Evolutionary conservation across 495 filamentous ascomycete species (phyloP), one percentile per base, ranked within the genome.

Genomic region (Aspergillus steynii): DNA sequence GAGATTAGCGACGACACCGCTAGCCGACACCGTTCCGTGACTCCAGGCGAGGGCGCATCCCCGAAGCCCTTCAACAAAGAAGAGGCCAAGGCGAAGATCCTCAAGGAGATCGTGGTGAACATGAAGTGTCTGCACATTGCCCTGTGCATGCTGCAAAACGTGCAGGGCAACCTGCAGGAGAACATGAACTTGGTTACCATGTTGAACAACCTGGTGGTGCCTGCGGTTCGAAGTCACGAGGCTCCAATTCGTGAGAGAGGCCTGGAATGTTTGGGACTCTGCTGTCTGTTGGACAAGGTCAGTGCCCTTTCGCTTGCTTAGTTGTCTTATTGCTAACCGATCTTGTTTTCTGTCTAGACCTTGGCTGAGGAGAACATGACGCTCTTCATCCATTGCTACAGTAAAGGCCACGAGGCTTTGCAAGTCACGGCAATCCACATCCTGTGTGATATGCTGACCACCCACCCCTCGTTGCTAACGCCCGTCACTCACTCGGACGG

Each of bases 121-220:
- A 91, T 97, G 86, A 97, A 98, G 73, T 97, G 95, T 76, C 83
- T 99, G 42, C 91, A 97, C 68, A 96, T 99, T 65, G 93, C 96
- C 27, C 92, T 96, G 67, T 98, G 92, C 80, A 96, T 97, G 93
- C 82, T 99, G 48, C 86, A 96, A 70, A 95, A 97, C 66, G 90
- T 97, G 2, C 78, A 90, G 56, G 90, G 92, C 26, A 86, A 88
- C 58, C 79, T 98, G 31, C 93, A 96, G 72, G 80, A 90, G 50
- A 97, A 96, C 72, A 86, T 87, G 60, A 86, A 96, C 67, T 77
- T 99, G 14, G 90, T 96, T 2, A 90, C 90, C 31, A 97, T 97
- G 90, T 81, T 98, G 48, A 97, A 99, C 73, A 97, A 96, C 68
- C 84, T 98, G 3, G 90, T 99, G 46, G 91, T 98, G 1, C 96